These are phyloP conservation scores for Coleophoma crateriformis DNA, from an alignment of 2,329 filamentous ascomycete genomes.

Conservation along the genomic window DNA sequence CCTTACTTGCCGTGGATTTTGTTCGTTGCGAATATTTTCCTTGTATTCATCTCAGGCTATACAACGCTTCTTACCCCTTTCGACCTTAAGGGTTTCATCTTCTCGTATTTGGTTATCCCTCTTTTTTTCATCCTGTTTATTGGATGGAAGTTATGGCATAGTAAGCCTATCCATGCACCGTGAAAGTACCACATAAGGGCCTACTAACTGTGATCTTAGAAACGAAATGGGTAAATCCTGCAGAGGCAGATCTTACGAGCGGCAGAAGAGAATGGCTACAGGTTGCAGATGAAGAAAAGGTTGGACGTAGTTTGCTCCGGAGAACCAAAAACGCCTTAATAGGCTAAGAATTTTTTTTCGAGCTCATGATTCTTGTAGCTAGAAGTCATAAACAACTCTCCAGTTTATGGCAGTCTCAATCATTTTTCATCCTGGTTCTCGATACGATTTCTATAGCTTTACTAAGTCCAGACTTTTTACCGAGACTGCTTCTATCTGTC, in stretches of 20 bases:
- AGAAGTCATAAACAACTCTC: too few relatives aligned
- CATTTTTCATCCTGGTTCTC: too few relatives aligned
- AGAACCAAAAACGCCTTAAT: too few relatives aligned
- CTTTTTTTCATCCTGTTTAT: constrained; percentile 40
- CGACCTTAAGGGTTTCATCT: constrained; percentile 42
- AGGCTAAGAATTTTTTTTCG: too few relatives aligned
- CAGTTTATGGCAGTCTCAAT: too few relatives aligned
- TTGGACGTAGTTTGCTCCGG: not conserved
- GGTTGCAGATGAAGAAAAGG: not conserved
- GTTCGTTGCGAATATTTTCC: constrained; percentile 41
- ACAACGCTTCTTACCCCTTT: constrained; percentile 44
- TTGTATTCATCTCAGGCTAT: constrained; percentile 48
- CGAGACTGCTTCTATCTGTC: too few relatives aligned
- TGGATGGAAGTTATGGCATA: constrained; percentile 37
- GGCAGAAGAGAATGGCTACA: not conserved
- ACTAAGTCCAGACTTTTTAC: too few relatives aligned
- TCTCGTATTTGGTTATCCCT: constrained; percentile 48
- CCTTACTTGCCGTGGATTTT: constrained; percentile 46
- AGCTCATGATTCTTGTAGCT: too few relatives aligned
- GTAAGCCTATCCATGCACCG: not conserved
- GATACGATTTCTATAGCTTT: too few relatives aligned
- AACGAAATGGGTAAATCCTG: not conserved
- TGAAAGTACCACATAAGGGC: too few relatives aligned
- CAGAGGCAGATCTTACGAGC: not conserved
- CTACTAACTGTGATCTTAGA: not conserved